Conservation (phyloP, 192 early-diverging fungal genomes). For the Coemansia asiatica region DNA sequence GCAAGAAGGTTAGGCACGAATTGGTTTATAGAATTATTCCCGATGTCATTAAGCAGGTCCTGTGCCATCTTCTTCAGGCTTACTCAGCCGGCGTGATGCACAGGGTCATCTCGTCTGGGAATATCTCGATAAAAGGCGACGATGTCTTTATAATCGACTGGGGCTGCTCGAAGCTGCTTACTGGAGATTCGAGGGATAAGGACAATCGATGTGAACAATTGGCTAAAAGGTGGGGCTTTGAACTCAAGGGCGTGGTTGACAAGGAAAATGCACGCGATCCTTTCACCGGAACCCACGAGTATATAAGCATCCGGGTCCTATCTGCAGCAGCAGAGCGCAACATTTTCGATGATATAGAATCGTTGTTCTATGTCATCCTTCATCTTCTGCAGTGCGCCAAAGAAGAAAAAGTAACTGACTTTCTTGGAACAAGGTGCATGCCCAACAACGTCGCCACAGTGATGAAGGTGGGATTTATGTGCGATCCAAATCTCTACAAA, state of each 20-base stretch:
- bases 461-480: too few species aligned
- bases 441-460: too few species aligned
- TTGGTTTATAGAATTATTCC: not conserved
- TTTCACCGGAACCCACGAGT: not conserved
- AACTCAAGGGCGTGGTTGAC: not conserved
- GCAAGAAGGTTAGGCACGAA: too few species aligned
- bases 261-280: not conserved
- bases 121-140: slow-evolving; percentile 5
- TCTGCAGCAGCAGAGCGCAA: not conserved
- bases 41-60: not conserved
- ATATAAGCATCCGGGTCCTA: slow-evolving; percentile 16
- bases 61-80: not conserved
- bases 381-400: not conserved
- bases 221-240: not conserved
- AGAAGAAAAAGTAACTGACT: not conserved
- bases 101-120: slow-evolving; percentile 11
- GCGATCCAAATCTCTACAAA: too few species aligned
- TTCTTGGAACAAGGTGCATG: not conserved
- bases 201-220: not conserved
- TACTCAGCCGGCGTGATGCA: slow-evolving; percentile 7
- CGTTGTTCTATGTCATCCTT: slow-evolving; percentile 15
- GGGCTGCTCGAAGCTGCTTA: not conserved
- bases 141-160: slow-evolving; percentile 11
- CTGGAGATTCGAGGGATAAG: not conserved
- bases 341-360: slow-evolving; percentile 15